These are phyloP conservation scores for Mucor lusitanicus DNA, from an alignment of 371 early-diverging fungal genomes.

Conservation along the genomic window DNA sequence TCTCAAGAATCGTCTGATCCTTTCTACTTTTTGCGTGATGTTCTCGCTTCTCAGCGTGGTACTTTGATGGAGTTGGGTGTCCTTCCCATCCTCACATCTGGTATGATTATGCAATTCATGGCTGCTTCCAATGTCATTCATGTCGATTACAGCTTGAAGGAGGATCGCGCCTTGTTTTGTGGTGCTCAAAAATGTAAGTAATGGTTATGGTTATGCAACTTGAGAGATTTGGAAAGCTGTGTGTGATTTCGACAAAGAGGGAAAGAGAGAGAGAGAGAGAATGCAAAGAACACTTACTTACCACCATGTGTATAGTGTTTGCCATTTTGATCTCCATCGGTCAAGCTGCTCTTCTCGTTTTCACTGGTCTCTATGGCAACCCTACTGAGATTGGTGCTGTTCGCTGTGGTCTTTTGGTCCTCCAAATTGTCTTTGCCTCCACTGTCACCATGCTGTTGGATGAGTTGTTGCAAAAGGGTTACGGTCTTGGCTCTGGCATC, in stretches of 20 bases:
- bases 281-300: not conserved
- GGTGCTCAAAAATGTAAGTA: constrained; percentile 97
- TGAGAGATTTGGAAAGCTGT: not conserved
- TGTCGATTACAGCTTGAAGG: constrained; percentile 97
- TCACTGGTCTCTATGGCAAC: constrained; percentile 98
- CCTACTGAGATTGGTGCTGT: constrained; percentile 94
- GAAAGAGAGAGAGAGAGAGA: not conserved
- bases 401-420: constrained; percentile 90
- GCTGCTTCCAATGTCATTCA: constrained; percentile 96
- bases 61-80: constrained; percentile 99
- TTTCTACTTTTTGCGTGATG: constrained; percentile 99
- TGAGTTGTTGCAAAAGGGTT: constrained; percentile 99
- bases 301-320: constrained; percentile 58
- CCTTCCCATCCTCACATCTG: constrained; percentile 98
- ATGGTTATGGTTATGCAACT: not conserved
- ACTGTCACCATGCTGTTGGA: constrained; percentile 98
- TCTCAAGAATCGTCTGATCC: constrained; percentile 97
- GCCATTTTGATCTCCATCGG: constrained; percentile 93
- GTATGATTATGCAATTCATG: constrained; percentile 99
- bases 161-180: constrained; percentile 97
- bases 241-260: not conserved
- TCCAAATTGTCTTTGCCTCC: constrained; percentile 98
- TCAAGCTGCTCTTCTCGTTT: constrained; percentile 97
- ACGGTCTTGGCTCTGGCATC: constrained; percentile 99
- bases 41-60: constrained; percentile 99